A percentile compares a stretch with the other conserved stretches of the same genome.
Evolutionary conservation across 1,284 basidiomycete species (phyloP).

Genomic region (Trametes sp.): DNA sequence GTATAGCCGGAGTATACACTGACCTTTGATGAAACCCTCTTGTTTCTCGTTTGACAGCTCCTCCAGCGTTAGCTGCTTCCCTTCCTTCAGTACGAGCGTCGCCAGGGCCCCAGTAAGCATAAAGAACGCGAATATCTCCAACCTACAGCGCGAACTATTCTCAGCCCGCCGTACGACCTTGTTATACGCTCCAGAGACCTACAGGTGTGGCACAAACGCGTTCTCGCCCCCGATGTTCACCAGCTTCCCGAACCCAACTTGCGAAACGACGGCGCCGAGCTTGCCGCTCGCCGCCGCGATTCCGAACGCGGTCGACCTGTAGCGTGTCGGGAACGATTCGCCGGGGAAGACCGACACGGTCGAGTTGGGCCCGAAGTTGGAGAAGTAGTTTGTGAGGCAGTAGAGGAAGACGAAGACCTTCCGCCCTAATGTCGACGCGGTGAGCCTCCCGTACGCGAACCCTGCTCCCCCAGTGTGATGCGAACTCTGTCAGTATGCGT

Average conservation of each 20-base stretch:
- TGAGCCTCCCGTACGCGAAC: constrained; percentile 64
- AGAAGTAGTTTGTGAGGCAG: constrained; percentile 65
- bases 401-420: constrained; percentile 69
- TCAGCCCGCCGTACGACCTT: not conserved
- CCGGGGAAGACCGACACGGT: constrained; percentile 78
- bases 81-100: constrained; percentile 68
- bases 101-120: constrained; percentile 68
- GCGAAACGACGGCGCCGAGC: constrained; percentile 71
- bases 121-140: constrained; percentile 63
- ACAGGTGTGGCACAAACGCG: constrained; percentile 48
- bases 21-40: constrained; percentile 49
- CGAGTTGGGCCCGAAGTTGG: constrained; percentile 74
- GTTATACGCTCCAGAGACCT: not conserved
- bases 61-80: constrained; percentile 63
- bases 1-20: not conserved
- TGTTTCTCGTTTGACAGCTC: constrained; percentile 63
- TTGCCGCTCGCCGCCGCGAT: constrained; percentile 77
- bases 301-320: constrained; percentile 73
- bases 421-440: constrained; percentile 44
- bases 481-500: constrained; percentile 30
- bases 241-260: constrained; percentile 59
- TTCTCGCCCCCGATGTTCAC: constrained; percentile 56
- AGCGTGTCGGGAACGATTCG: constrained; percentile 78
- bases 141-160: constrained; percentile 32
- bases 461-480: constrained; percentile 34